Evolutionary conservation across 169 alveolate species (phyloP).

Genomic region (Cyclospora cayetanensis): DNA sequence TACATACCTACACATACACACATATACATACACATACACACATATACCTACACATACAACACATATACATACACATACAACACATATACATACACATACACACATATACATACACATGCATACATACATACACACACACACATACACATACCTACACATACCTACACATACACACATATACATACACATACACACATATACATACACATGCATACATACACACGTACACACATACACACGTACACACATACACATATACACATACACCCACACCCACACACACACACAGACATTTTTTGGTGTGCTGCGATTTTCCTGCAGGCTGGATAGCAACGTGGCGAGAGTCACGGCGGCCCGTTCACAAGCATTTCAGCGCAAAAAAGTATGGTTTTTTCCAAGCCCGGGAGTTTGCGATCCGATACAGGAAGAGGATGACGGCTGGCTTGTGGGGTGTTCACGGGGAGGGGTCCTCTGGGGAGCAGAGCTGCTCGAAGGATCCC

Average conservation of each 20-base stretch:
- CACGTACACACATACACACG: background rate
- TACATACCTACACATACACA: background rate
- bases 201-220: background rate
- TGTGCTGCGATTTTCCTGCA: background rate
- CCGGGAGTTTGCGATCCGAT: background rate
- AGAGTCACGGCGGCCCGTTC: slow-evolving; percentile 23
- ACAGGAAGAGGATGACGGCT: background rate
- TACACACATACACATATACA: background rate
- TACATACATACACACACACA: background rate
- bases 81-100: background rate
- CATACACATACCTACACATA: no score
- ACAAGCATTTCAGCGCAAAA: slow-evolving; percentile 22
- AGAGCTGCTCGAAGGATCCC: background rate
- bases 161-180: no score
- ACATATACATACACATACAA: background rate
- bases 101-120: background rate
- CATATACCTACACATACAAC: background rate
- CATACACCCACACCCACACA: background rate
- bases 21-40: background rate
- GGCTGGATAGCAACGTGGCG: slow-evolving; percentile 53
- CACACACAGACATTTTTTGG: no score
- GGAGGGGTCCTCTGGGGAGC: background rate
- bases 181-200: no score
- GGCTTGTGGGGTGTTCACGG: background rate
- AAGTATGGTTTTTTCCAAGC: slow-evolving; percentile 19